phyloP scores from a whole-genome alignment of 1,284 basidiomycete species.

The Phlebopus sp. region DNA sequence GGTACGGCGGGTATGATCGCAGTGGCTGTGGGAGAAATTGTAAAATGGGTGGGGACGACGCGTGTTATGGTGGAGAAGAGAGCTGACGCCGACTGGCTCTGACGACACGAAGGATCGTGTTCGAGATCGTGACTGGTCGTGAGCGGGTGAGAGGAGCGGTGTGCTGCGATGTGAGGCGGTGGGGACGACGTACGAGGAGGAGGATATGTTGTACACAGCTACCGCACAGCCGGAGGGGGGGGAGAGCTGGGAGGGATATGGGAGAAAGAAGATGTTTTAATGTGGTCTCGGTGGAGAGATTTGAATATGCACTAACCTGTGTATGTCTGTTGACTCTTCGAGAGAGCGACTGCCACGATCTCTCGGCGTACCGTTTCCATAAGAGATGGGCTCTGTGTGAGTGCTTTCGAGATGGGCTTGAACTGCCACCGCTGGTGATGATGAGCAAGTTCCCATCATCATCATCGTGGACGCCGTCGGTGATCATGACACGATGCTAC shows the following conservation, averaged over 20 bases:
- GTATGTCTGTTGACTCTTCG: constrained; percentile 30
- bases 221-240: constrained; percentile 23
- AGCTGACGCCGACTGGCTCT: not conserved
- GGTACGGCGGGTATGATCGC: constrained; percentile 31
- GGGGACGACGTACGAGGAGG: not conserved
- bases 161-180: not conserved
- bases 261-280: constrained; percentile 19
- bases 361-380: constrained; percentile 31
- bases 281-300: constrained; percentile 12
- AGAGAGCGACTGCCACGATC: constrained; percentile 24
- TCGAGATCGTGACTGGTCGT: constrained; percentile 32
- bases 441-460: constrained; percentile 13
- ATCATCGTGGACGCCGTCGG: constrained; percentile 16
- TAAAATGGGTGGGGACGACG: constrained; percentile 20
- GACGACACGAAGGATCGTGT: constrained; percentile 10
- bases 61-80: constrained; percentile 10
- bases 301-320: constrained; percentile 21
- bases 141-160: constrained; percentile 11
- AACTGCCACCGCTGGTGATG: constrained; percentile 18
- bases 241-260: constrained; percentile 12
- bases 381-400: constrained; percentile 27
- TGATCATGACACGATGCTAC: constrained; percentile 26
- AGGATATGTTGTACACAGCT: constrained; percentile 2
- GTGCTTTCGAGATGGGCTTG: constrained; percentile 18
- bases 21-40: constrained; percentile 33